Base-by-base conservation (phyloP, 2,329 filamentous ascomycete genomes). In the Xylaria hypoxylon region DNA sequence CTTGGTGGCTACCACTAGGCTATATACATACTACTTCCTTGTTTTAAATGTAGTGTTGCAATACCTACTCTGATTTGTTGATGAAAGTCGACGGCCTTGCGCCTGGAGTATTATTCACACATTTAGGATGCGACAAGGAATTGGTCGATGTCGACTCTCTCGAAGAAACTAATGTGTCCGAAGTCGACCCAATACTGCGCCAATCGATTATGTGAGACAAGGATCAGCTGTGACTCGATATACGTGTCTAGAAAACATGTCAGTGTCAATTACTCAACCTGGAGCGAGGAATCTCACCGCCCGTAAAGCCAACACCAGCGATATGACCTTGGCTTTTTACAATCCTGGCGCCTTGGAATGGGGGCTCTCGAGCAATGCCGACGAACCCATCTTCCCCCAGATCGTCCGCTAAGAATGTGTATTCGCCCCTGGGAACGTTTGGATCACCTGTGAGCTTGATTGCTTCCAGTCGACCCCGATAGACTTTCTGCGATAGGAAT, bases 391-490 rank as follows among this genome's bases (percentile, higher is more conserved):
- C 80, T 0, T 85, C 83, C 0, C 92, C 90, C 40, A 98, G 87
- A 72, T 97, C 93, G 5, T 93, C 87, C 0, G 89, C 91, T 3
- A 92, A 85, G 76, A 97, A 97, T 0, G 92, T 93, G 71, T 90
- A 88, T 77, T 97, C 91, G 8, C 94, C 95, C 8, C 94, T 86
- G 0, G 95, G 95, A 15, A 98, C 89, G 71, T 97, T 96, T 0
- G 91, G 89, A 74, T 99, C 95, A 0, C 95, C 95, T 0, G 95
- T 98, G 38, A 99, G 81, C 77, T 98, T 98, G 75, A 97, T 89
- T 0, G 92, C 95, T 77, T 94, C 89, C 3, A 98, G 78, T 1
- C 89, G 60, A 4, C 93, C 93, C 13, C 82, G 83, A 70, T 92
- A 88, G 1, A 87, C 81, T 15, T 81, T 79, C 28, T 82, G 81